Evolutionary conservation across 129 eudicot genomes (phyloP).

Genomic region (Artemisia tridentata): DNA sequence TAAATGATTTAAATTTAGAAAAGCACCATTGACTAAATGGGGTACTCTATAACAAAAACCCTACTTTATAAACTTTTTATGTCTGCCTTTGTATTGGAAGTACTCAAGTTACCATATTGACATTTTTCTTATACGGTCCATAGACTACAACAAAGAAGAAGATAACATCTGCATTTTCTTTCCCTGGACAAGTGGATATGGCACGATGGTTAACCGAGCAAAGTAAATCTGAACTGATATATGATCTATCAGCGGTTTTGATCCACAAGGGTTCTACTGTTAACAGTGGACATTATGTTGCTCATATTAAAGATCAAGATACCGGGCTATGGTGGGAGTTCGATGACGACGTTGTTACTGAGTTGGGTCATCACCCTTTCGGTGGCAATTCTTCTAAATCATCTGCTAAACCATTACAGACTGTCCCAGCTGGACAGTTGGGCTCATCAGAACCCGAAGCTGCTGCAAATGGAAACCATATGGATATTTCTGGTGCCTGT

Average conservation of each 20-base stretch:
- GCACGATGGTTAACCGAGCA: constrained; percentile 55
- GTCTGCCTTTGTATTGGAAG: not conserved
- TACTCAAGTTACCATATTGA: too few relatives aligned
- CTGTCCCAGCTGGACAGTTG: constrained; percentile 35
- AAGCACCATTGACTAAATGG: too few relatives aligned
- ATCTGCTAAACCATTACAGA: constrained; percentile 42
- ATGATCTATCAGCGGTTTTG: constrained; percentile 87
- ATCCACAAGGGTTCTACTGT: constrained; percentile 95
- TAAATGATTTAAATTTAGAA: too few relatives aligned
- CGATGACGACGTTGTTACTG: constrained; percentile 87
- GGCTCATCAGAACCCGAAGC: constrained; percentile 29
- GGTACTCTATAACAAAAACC: too few relatives aligned
- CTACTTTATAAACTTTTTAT: constrained; percentile 3
- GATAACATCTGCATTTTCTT: constrained; percentile 79
- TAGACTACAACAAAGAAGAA: constrained; percentile 94
- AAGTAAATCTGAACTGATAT: constrained; percentile 44
- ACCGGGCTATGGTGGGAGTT: constrained; percentile 97
- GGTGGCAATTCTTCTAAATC: constrained; percentile 52
- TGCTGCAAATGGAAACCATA: constrained; percentile 45
- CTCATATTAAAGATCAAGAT: constrained; percentile 86
- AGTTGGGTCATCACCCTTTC: constrained; percentile 79
- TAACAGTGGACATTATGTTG: constrained; percentile 93
- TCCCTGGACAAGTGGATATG: constrained; percentile 89
- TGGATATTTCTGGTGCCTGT: constrained; percentile 28
- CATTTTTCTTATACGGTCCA: not conserved